phyloP scores from a whole-genome alignment of 129 eudicot species.

The Artemisia argyi region DNA sequence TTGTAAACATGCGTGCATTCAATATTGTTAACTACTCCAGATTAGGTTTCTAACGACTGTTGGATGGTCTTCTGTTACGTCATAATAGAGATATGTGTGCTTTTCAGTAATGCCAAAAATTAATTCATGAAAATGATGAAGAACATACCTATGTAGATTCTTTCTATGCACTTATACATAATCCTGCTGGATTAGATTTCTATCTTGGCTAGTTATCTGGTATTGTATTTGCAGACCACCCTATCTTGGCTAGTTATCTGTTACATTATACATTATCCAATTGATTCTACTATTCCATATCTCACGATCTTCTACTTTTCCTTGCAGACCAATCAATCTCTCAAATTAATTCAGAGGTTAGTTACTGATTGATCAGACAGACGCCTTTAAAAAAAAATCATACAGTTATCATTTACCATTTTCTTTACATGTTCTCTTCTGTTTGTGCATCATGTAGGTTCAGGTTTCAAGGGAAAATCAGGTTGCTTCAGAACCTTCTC shows the following conservation, averaged over 20 bases:
- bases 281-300: constrained; percentile 9
- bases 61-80: not conserved
- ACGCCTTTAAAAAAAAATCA: not conserved
- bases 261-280: not conserved
- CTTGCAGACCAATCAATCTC: constrained; percentile 46
- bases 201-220: not conserved
- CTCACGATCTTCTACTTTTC: constrained; percentile 26
- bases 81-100: no score
- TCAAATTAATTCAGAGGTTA: constrained; percentile 47
- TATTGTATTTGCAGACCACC: not conserved
- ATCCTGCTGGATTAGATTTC: no score
- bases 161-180: no score
- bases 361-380: not conserved
- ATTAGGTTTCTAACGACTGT: not conserved
- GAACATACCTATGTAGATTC: no score
- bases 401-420: not conserved
- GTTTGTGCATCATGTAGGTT: constrained; percentile 34
- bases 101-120: no score
- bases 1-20: not conserved
- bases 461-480: constrained; percentile 53
- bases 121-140: no score
- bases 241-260: not conserved
- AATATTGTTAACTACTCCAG: not conserved
- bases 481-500: constrained; percentile 53
- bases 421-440: constrained; percentile 1